Evolutionary conservation across 257 asterid species (phyloP), one percentile per base, ranked within the genome.

Genomic region (Jasminum sambac): DNA sequence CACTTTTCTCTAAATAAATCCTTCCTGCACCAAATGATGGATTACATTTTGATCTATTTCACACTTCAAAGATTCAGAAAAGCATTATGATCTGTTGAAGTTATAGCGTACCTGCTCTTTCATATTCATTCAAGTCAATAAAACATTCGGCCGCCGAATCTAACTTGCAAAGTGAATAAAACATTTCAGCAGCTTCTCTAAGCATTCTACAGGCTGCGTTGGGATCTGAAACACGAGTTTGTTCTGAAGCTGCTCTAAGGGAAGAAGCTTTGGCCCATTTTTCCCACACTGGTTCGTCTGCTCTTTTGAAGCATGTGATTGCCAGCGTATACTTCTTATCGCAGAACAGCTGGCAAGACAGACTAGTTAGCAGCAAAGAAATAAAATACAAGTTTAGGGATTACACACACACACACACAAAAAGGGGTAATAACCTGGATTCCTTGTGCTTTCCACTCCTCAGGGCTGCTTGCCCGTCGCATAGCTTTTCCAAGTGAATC

Each of bases 91-190:
- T n/a, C n/a, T n/a, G n/a, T n/a, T n/a, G n/a, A n/a, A n/a, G n/a
- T n/a, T n/a, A n/a, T n/a, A n/a, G n/a, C n/a, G n/a, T n/a, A n/a
- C 96, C 93, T 6, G 96, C 89, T 75, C 83, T 78, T 73, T 82
- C 82, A 62, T 75, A 87, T 10, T 89, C 96, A 50, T 82, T 85
- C 76, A 82, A 66, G 65, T 87, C 90, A 23, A 71, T 83, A 50
- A 80, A 87, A 66, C 96, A 87, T 73, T 85, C 90, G 0, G 90
- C 94, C 0, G 96, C 94, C 34, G 87, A 72, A 30, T 82, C 87
- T 30, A 73, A 73, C 66, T 77, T 74, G 17, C 83, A 86, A 48
- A 85, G 76, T 16, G 87, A 82, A 59, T 87, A 84, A 50, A 83
- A 89, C 19, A 89, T 79, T 62, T 89, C 96, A 8, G 88, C 96